These are phyloP conservation scores for Epichloe gansuensis DNA, from an alignment of 2,329 filamentous ascomycete genomes.

Conservation along the genomic window DNA sequence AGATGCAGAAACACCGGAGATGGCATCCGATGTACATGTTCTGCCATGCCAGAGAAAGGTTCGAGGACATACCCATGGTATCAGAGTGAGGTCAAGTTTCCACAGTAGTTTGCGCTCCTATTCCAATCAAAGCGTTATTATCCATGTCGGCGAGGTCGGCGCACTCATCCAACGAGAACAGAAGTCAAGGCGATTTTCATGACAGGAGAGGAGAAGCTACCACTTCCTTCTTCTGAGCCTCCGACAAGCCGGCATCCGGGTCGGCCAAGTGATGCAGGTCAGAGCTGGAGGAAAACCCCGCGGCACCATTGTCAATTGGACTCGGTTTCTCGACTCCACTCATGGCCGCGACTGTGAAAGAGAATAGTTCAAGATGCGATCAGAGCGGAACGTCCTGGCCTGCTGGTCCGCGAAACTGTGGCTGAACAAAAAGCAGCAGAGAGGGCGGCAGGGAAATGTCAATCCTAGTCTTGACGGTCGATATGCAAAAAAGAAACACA, in stretches of 20 bases:
- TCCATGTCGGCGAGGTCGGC: background rate
- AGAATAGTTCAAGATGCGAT: too few relatives aligned
- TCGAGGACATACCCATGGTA: constrained; percentile 38
- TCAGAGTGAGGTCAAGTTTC: constrained; percentile 48
- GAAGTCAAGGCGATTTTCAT: background rate
- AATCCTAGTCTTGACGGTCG: too few relatives aligned
- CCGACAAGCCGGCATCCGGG: constrained; percentile 49
- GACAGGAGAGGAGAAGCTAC: constrained; percentile 29
- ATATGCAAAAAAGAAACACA: too few relatives aligned
- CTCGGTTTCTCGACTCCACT: constrained; percentile 20
- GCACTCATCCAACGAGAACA: background rate
- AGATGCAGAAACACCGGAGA: background rate
- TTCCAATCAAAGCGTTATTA: background rate
- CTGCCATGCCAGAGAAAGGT: background rate
- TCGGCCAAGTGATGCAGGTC: constrained; percentile 19
- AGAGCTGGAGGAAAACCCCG: constrained; percentile 18
- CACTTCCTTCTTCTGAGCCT: constrained; percentile 47
- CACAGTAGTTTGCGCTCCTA: constrained; percentile 51
- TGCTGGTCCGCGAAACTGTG: too few relatives aligned
- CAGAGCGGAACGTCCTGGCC: too few relatives aligned
- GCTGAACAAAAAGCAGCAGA: too few relatives aligned
- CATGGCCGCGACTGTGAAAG: constrained; percentile 11
- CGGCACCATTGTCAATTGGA: constrained; percentile 9
- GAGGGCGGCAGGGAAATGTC: too few relatives aligned
- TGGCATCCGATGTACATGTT: background rate